A percentile compares a stretch with the other conserved stretches of the same genome.
Conservation (phyloP, 345 rosid species). For the Moringa oleifera region DNA sequence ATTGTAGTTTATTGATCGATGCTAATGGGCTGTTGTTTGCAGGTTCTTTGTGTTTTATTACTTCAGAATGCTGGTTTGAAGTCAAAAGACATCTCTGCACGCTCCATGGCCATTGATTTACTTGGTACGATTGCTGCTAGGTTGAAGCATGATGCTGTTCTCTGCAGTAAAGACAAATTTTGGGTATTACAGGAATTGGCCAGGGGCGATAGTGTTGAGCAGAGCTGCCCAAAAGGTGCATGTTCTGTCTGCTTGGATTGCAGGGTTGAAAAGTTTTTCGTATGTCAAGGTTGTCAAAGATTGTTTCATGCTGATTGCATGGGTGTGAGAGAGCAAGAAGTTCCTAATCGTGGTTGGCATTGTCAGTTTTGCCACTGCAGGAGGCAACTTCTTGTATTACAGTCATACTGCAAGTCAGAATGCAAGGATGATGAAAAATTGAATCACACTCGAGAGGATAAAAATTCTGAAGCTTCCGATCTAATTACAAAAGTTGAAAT, state of each 20-base stretch:
- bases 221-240: conserved; percentile 38
- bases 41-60: conserved; percentile 96
- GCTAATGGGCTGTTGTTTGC: conserved; percentile 33
- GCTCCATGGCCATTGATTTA: conserved; percentile 92
- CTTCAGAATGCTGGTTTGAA: conserved; percentile 95
- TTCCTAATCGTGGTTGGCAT: conserved; percentile 59
- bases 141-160: conserved; percentile 76
- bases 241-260: conserved; percentile 74
- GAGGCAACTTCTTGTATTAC: conserved; percentile 83
- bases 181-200: conserved; percentile 61
- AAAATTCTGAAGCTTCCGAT: conserved; percentile 36
- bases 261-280: conserved; percentile 53
- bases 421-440: conserved; percentile 37
- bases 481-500: conserved; percentile 57
- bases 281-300: conserved; percentile 75
- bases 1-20: conserved; percentile 13
- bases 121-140: conserved; percentile 92
- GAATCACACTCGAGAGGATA: conserved; percentile 18
- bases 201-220: conserved; percentile 36
- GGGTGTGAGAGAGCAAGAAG: conserved; percentile 76
- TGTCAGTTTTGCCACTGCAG: conserved; percentile 78
- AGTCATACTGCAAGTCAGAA: conserved; percentile 65
- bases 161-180: conserved; percentile 47
- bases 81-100: conserved; percentile 85
- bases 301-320: conserved; percentile 88